Base-by-base conservation (phyloP, 169 alveolate species). In the Cryptosporidium canis region DNA sequence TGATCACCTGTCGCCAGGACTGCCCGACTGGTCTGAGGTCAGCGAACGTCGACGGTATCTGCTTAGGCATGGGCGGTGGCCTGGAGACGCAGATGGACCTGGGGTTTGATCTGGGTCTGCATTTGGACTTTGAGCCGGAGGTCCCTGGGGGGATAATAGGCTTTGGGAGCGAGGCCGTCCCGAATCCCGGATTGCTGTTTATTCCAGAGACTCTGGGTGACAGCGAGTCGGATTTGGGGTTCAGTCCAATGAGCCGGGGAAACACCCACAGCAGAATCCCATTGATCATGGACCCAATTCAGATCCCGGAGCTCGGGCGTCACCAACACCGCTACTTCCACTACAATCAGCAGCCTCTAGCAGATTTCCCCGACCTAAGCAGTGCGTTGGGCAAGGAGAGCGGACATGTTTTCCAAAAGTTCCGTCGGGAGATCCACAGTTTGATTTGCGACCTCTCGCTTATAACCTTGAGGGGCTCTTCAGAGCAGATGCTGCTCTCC, bases 401-500 rank as follows among this genome's bases (percentile, higher is more conserved):
- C 18, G 21, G 35, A 18, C 45, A 47, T 48, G 16, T 51, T 18
- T 48, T 70, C 14, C 64, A 47, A 31, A 70, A 61, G 8, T 77
- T 58, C 12, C 33, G 72, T 11, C 18, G 33, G 9, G 63, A 77
- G 14, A 35, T 77, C n/a, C 58, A 58, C 29, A 11, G 58, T 11
- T 44, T 77, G 39, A 55, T 56, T 27, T 55, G 63, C 29, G 55
- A 61, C 16, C 18, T 77, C 1, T 31, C 72, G 2, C 29, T 21
- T 8, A 39, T 58, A 21, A 58, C 51, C 8, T 2, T 77, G 31
- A 43, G 35, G 5, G 87, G 71, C 11, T 77, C 87, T 0, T 35
- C 44, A 3, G 71, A 77, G 24, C 27, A 41, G 9, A 44, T 63
- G 16, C 14, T 55, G 16, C 39, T 55, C 29, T 77, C 87, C 1